phyloP scores from a whole-genome alignment of 805 yeast species.

The Kodamaea sagamina region DNA sequence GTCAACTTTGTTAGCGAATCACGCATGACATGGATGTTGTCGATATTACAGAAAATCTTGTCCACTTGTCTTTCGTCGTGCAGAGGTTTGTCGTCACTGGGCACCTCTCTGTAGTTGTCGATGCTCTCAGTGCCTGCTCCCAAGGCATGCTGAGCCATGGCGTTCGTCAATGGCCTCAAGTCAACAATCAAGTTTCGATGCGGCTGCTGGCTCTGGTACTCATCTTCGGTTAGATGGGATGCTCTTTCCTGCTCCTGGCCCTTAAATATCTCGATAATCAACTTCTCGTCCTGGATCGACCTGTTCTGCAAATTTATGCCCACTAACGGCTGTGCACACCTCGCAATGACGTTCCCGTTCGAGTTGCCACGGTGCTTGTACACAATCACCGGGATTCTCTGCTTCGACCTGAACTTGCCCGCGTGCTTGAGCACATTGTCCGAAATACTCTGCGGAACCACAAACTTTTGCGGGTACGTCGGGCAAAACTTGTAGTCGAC shows the following conservation, averaged over 20 bases:
- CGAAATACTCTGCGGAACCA: conserved; percentile 76
- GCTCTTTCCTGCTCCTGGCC: conserved; percentile 47
- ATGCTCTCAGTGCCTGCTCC: conserved; percentile 98
- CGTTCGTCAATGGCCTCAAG: conserved; percentile 90
- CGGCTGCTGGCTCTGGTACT: conserved; percentile 32
- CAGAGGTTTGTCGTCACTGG: conserved; percentile 14
- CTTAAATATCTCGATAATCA: conserved; percentile 71
- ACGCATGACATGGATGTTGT: conserved; percentile 93
- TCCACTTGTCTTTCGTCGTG: conserved; percentile 44
- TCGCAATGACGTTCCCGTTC: conserved; percentile 75
- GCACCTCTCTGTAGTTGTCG: conserved; percentile 69
- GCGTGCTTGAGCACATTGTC: conserved; percentile 85
- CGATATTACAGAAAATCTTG: conserved; percentile 84
- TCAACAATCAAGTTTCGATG: conserved; percentile 74
- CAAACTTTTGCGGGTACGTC: conserved; percentile 68
- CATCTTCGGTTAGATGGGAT: conserved; percentile 19
- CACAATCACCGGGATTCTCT: conserved; percentile 77
- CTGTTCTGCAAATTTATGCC: conserved; percentile 80
- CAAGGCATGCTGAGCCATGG: conserved; percentile 92
- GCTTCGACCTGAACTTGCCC: conserved; percentile 80
- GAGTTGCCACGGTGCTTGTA: conserved; percentile 60
- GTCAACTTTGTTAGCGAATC: conserved; percentile 71
- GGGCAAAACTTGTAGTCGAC: conserved; percentile 63
- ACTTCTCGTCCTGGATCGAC: conserved; percentile 87
- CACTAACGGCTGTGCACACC: conserved; percentile 92